phyloP scores from a whole-genome alignment of 139 green algal species.

The Coccomyxa sp. region DNA sequence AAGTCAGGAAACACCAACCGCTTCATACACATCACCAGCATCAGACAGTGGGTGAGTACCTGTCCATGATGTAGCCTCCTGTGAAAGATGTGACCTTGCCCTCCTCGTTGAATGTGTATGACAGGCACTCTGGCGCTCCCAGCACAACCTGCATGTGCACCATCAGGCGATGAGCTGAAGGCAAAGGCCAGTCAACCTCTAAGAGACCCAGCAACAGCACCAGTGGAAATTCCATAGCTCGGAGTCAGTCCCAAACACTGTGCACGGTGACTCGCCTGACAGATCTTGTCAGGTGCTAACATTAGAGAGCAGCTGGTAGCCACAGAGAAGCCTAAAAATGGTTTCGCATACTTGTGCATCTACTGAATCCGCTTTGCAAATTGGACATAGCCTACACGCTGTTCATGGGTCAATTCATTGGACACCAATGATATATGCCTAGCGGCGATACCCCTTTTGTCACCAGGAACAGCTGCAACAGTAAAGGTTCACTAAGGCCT shows the following conservation, averaged over 20 bases:
- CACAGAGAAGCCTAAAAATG: too few species aligned
- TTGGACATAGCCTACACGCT: too few species aligned
- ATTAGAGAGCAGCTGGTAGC: too few species aligned
- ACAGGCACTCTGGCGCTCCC: constrained; percentile 39
- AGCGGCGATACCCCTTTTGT: not conserved
- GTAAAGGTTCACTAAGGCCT: not conserved
- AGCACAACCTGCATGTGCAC: constrained; percentile 22
- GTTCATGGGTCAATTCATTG: too few species aligned
- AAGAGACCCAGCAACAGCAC: not conserved
- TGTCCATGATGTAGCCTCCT: constrained; percentile 18
- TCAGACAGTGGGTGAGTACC: not conserved
- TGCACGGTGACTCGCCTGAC: not conserved
- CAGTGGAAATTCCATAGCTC: not conserved
- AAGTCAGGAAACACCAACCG: not conserved
- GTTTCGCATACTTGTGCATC: too few species aligned
- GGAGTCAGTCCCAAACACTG: not conserved
- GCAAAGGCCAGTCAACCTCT: too few species aligned
- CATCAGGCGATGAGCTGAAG: too few species aligned
- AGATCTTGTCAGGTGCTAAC: not conserved
- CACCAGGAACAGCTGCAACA: not conserved
- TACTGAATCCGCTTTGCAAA: too few species aligned
- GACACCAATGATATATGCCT: not conserved
- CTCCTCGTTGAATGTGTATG: constrained; percentile 60
- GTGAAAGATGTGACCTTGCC: constrained; percentile 56
- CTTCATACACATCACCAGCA: not conserved